Evolutionary conservation across 495 filamentous ascomycete genomes (phyloP).

Genomic region (Aspergillus nidulans): DNA sequence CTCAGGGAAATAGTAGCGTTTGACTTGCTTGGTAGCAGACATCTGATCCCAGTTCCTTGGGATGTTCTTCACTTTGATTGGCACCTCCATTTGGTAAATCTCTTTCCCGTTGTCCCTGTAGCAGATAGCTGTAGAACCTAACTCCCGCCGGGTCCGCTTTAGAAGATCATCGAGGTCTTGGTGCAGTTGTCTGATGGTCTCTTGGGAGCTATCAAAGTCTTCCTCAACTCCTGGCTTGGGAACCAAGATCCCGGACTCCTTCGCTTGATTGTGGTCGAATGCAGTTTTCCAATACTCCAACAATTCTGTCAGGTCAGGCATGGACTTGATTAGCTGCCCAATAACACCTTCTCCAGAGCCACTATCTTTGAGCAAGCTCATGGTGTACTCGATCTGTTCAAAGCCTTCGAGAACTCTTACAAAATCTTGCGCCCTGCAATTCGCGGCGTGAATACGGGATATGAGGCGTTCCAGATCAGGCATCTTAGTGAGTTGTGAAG

Average conservation of each 20-base stretch:
- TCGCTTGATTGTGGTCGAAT: constrained; percentile 81
- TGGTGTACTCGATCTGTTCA: constrained; percentile 91
- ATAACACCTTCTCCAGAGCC: constrained; percentile 74
- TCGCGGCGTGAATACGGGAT: constrained; percentile 87
- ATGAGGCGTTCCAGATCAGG: constrained; percentile 93
- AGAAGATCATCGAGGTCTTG: constrained; percentile 66
- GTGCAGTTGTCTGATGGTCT: constrained; percentile 66
- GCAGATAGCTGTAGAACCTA: constrained; percentile 64
- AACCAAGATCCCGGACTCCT: constrained; percentile 69
- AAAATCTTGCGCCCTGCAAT: constrained; percentile 86
- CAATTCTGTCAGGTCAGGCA: constrained; percentile 76
- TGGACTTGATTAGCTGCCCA: constrained; percentile 70
- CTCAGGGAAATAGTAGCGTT: constrained; percentile 90
- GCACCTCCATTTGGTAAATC: constrained; percentile 92
- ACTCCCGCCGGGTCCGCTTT: constrained; percentile 61
- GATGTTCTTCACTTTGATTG: constrained; percentile 74
- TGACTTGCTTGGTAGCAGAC: constrained; percentile 86
- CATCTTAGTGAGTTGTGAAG: constrained; percentile 78
- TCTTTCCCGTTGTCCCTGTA: constrained; percentile 94
- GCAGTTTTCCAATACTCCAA: constrained; percentile 86
- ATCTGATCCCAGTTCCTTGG: constrained; percentile 91
- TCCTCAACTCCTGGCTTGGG: constrained; percentile 87
- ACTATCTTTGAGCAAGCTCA: constrained; percentile 67
- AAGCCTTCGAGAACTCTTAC: constrained; percentile 93
- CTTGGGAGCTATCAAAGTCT: constrained; percentile 87